These are phyloP conservation scores for Sporothrix dimorphospora DNA, from an alignment of 2,329 filamentous ascomycete genomes.

Conservation along the genomic window DNA sequence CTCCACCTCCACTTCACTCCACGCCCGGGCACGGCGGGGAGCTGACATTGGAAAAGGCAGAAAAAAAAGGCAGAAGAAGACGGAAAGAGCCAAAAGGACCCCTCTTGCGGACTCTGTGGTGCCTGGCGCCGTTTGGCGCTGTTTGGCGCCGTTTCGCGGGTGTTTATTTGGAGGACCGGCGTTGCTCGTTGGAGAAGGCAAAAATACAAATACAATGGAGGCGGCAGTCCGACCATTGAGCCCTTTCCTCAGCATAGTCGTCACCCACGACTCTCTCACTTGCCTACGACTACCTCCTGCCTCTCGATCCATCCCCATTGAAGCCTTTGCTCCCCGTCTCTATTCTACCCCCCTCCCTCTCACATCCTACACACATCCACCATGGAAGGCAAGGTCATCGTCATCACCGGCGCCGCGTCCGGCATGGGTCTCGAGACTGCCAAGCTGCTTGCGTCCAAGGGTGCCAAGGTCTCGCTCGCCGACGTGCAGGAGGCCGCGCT, in stretches of 20 bases:
- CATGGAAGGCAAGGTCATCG: slow-evolving; percentile 45
- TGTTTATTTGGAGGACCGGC: background rate
- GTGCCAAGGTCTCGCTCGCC: slow-evolving; percentile 49
- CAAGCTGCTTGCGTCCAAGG: slow-evolving; percentile 45
- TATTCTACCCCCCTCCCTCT: background rate
- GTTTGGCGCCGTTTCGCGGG: background rate
- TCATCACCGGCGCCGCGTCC: slow-evolving; percentile 49
- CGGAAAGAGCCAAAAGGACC: background rate
- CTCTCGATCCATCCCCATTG: background rate
- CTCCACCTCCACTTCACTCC: slow-evolving; percentile 9
- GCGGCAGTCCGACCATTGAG: background rate
- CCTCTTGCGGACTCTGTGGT: background rate
- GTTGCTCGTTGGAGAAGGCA: background rate
- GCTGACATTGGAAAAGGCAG: background rate
- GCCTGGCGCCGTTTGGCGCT: background rate
- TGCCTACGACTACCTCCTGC: background rate
- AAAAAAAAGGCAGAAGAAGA: background rate
- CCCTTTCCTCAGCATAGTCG: too few relatives aligned
- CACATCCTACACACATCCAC: background rate
- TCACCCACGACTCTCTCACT: background rate
- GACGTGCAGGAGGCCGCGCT: slow-evolving; percentile 47
- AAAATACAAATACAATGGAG: slow-evolving; percentile 13
- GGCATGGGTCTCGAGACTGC: slow-evolving; percentile 53
- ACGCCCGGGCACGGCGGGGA: background rate
- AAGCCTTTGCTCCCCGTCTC: background rate